phyloP scores from a whole-genome alignment of 2,329 filamentous ascomycete species.

The Stemphylium lycopersici region DNA sequence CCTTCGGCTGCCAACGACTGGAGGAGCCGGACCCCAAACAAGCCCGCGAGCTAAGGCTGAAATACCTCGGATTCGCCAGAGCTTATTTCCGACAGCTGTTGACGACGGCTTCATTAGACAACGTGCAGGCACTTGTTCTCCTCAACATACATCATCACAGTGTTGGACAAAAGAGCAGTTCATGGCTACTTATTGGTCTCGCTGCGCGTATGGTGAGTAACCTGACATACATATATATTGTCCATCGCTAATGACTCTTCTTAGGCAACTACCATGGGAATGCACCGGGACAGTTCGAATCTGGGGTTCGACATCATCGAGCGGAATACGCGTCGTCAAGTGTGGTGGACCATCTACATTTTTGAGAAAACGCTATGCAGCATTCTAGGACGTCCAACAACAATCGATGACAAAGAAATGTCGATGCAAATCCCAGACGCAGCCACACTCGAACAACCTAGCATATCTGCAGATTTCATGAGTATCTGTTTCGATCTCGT shows the following conservation, averaged over 20 bases:
- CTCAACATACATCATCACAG: constrained; percentile 52
- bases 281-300: constrained; percentile 53
- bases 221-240: background rate
- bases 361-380: constrained; percentile 36
- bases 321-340: constrained; percentile 31
- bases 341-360: constrained; percentile 37
- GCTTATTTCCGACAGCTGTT: constrained; percentile 47
- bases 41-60: constrained; percentile 24
- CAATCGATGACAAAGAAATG: constrained; percentile 34
- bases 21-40: constrained; percentile 38
- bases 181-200: constrained; percentile 51
- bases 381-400: constrained; percentile 33
- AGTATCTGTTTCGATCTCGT: constrained; percentile 15
- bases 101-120: constrained; percentile 48
- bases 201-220: constrained; percentile 48
- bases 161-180: constrained; percentile 51
- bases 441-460: constrained; percentile 23
- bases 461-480: constrained; percentile 24
- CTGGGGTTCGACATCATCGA: constrained; percentile 46
- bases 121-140: constrained; percentile 52
- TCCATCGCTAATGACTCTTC: background rate
- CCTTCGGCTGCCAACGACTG: constrained; percentile 51
- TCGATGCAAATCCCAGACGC: constrained; percentile 29
- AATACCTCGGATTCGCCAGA: constrained; percentile 40
- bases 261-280: constrained; percentile 51